Evolutionary conservation across 2,329 filamentous ascomycete species (phyloP).

Genomic region (Ophiostoma perfectum): DNA sequence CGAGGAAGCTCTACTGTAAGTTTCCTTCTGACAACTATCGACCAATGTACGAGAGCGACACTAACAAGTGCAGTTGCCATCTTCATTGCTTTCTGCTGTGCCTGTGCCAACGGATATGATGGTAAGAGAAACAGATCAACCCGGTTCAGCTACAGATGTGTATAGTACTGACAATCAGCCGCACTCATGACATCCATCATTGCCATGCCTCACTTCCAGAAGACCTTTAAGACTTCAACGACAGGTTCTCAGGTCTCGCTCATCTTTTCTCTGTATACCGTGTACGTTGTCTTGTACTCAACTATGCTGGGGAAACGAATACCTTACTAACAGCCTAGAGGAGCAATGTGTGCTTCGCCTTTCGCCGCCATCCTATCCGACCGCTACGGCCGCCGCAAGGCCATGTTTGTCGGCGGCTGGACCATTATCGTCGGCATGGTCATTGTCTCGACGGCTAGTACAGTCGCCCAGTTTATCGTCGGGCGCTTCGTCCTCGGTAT

Average conservation of each 20-base stretch:
- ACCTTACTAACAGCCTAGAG: neutral
- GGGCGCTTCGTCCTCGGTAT: neutral
- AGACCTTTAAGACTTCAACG: constrained; percentile 36
- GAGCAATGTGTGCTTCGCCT: neutral
- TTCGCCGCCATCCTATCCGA: neutral
- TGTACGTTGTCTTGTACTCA: neutral
- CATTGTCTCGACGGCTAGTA: neutral
- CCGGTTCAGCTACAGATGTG: neutral
- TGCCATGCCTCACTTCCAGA: constrained; percentile 42
- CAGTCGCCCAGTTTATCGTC: neutral
- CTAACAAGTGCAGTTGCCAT: neutral
- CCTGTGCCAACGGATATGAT: neutral
- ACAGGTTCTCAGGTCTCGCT: neutral
- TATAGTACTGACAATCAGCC: constrained; percentile 23
- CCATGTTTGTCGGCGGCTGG: neutral
- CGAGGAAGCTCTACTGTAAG: constrained; percentile 36
- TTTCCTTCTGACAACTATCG: constrained; percentile 1
- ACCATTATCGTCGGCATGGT: neutral
- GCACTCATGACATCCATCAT: constrained; percentile 43
- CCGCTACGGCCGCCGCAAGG: neutral
- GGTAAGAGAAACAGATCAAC: neutral
- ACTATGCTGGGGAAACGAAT: neutral
- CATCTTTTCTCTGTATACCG: neutral
- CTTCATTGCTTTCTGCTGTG: constrained; percentile 2
- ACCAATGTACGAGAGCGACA: no score